Evolutionary conservation across 2,329 filamentous ascomycete genomes (phyloP).

Genomic region (Exophiala sideris): DNA sequence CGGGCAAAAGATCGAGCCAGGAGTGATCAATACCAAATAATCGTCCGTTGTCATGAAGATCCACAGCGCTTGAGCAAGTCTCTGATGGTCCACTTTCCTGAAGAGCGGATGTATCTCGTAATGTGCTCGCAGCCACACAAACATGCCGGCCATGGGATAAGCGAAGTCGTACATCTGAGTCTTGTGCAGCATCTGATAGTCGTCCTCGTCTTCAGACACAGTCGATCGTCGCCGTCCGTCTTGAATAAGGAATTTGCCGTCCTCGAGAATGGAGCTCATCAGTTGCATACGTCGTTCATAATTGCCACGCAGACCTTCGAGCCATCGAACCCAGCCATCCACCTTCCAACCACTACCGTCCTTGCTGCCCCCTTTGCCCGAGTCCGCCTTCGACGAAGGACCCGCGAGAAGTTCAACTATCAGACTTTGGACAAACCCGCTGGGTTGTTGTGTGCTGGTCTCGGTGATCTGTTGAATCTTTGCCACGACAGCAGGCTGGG

Average conservation of each 20-base stretch:
- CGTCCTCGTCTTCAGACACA: conserved; percentile 42
- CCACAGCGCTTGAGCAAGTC: conserved; percentile 66
- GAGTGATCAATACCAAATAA: conserved; percentile 65
- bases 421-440: conserved; percentile 83
- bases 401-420: conserved; percentile 75
- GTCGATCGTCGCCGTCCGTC: conserved; percentile 10
- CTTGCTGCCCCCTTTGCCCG: conserved; percentile 47
- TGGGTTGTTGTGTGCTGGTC: conserved; percentile 75
- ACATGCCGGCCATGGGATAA: conserved; percentile 88
- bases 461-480: conserved; percentile 72
- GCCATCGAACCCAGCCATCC: conserved; percentile 86
- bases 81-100: conserved; percentile 50
- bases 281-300: conserved; percentile 81
- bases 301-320: conserved; percentile 74
- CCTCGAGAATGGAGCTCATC: conserved; percentile 73
- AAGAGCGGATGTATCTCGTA: conserved; percentile 62
- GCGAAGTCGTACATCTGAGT: conserved; percentile 70
- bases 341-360: conserved; percentile 68
- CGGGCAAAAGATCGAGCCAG: conserved; percentile 71
- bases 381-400: conserved; percentile 49
- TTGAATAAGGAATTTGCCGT: conserved; percentile 54
- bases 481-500: conserved; percentile 74
- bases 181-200: conserved; percentile 74
- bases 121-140: conserved; percentile 74
- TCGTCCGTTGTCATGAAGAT: conserved; percentile 67